Base-by-base conservation (phyloP, 2,329 filamentous ascomycete genomes). In the Gliomastix tumulicola region DNA sequence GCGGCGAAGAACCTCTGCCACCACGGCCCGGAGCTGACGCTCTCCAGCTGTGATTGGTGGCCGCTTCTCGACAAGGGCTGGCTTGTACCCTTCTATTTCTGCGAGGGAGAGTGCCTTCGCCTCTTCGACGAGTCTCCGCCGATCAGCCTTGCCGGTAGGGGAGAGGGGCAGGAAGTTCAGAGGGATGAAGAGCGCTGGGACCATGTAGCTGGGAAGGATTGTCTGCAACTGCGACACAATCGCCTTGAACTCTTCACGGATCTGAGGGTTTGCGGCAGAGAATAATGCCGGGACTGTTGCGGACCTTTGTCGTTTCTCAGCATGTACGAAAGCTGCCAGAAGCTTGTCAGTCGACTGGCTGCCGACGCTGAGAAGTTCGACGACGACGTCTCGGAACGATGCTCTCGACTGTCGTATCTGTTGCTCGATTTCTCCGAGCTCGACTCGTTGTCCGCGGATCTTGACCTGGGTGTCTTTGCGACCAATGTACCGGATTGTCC, bases 391-490 rank as follows among this genome's bases (percentile, higher is more conserved):
- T n/a, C n/a, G n/a, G n/a, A n/a, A n/a, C n/a, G n/a, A n/a, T n/a
- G n/a, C n/a, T n/a, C n/a, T n/a, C n/a, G n/a, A n/a, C n/a, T n/a
- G n/a, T n/a, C n/a, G 18, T 23, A 30, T 19, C 16, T 39, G 34
- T 28, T 40, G 28, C 32, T 44, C 42, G 18, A 44, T 37, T 27
- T 44, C 42, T 8, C 32, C 41, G 5, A 69, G 55, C 51, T 68
- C 76, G 39, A 71, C 56, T 37, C 70, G 49, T 38, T 65, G 74
- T 28, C 76, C 76, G 20, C 63, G 60, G 12, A 76, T 49, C 46
- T 76, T 76, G 33, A 76, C 61, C 48, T 76, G 76, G 15, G 67
- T 68, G 46, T 82, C 78, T 45, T 74, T 76, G 21, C 79, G 66
- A 21, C 74, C 75, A 34, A 34, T 20, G 16, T 21, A 35, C 7